phyloP scores from a whole-genome alignment of 2,329 filamentous ascomycete genomes.

The Hymenoscyphus occultus region DNA sequence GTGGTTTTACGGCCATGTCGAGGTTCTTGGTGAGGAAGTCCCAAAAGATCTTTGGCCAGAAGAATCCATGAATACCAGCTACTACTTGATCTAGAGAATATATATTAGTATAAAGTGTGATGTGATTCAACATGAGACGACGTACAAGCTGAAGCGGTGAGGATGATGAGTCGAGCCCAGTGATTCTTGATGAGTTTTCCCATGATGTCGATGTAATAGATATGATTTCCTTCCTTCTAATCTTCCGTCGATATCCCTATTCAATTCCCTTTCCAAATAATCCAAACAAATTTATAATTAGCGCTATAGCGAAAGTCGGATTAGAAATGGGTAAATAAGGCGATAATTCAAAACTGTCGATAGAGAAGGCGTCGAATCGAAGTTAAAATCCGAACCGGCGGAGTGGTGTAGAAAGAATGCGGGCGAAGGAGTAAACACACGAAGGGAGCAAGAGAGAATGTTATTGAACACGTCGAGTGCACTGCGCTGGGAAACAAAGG shows the following conservation, averaged over 20 bases:
- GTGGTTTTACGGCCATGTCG: constrained; percentile 77
- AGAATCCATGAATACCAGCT: constrained; percentile 81
- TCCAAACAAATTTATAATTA: constrained; percentile 18
- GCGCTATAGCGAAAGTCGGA: constrained; percentile 29
- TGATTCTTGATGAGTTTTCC: constrained; percentile 99
- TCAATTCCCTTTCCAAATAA: constrained; percentile 15
- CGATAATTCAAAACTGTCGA: constrained; percentile 24
- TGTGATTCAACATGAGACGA: constrained; percentile 17
- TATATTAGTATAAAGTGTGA: constrained; percentile 3
- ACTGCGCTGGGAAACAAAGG: constrained; percentile 37
- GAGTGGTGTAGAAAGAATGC: constrained; percentile 37
- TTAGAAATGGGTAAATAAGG: constrained; percentile 31
- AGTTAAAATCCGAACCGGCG: constrained; percentile 49
- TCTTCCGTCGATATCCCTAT: constrained; percentile 19
- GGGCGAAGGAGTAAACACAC: constrained; percentile 37
- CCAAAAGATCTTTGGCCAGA: constrained; percentile 99
- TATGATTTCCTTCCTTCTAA: constrained; percentile 12
- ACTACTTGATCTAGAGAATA: constrained; percentile 72
- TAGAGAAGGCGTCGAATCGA: constrained; percentile 21
- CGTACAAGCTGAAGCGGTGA: constrained; percentile 68
- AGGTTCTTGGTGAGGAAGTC: constrained; percentile 92
- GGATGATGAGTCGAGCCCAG: constrained; percentile 90
- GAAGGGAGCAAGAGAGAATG: constrained; percentile 42
- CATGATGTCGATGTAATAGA: constrained; percentile 58
- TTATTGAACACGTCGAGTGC: constrained; percentile 51